These are phyloP conservation scores for Colletotrichum sp. DNA, from an alignment of 2,329 filamentous ascomycete genomes.

Conservation along the genomic window DNA sequence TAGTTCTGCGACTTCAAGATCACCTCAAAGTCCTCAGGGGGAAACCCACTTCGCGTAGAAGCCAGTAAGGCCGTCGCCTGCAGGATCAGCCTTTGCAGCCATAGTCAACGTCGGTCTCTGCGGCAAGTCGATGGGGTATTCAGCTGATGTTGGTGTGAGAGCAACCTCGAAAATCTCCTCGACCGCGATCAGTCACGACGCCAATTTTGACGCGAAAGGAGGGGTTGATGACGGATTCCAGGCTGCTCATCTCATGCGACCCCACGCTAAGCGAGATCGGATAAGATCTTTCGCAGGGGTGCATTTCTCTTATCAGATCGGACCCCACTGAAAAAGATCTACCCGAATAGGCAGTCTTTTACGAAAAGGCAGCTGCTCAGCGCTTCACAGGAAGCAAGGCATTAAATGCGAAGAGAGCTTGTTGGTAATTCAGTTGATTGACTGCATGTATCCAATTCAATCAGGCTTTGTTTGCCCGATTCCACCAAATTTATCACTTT, in stretches of 20 bases:
- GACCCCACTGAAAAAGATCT: background rate
- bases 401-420: background rate
- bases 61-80: background rate
- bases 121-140: background rate
- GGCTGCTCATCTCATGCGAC: background rate
- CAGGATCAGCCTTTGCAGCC: background rate
- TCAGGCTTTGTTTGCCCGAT: background rate
- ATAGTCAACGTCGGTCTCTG: background rate
- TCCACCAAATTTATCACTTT: background rate
- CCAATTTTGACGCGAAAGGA: constrained; percentile 4
- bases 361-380: background rate
- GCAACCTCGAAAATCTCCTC: background rate
- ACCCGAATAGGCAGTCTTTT: background rate
- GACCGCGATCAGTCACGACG: background rate
- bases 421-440: accelerated
- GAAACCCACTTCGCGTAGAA: background rate
- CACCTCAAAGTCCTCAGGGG: background rate
- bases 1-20: background rate
- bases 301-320: background rate
- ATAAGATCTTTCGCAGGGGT: background rate
- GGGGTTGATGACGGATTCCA: constrained; percentile 1
- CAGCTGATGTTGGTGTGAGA: background rate
- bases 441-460: background rate
- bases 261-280: constrained; percentile 11
- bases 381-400: background rate